Conservation (phyloP, 2,329 filamentous ascomycete species). For the Plenodomus biglobosus region DNA sequence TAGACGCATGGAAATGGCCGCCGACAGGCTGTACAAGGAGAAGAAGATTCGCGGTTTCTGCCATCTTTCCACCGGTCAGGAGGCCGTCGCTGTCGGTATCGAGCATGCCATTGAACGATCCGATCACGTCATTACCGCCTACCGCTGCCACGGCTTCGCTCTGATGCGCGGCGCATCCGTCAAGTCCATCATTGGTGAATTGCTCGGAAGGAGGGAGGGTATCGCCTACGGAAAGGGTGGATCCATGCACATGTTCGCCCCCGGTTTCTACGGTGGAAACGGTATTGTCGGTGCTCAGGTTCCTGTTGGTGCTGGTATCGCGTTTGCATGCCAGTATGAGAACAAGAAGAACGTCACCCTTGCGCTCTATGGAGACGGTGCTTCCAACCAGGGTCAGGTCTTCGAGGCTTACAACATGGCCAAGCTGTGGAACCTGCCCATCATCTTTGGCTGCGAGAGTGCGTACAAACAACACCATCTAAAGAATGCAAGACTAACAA, state of each 20-base stretch:
- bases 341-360: constrained; percentile 83
- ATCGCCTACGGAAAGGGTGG: constrained; percentile 99
- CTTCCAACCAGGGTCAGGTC: constrained; percentile 98
- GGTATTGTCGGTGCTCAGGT: constrained; percentile 99
- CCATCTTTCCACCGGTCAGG: constrained; percentile 95
- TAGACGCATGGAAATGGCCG: constrained; percentile 99
- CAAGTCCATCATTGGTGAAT: constrained; percentile 23
- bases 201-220: constrained; percentile 84
- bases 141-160: constrained; percentile 98
- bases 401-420: constrained; percentile 99
- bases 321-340: constrained; percentile 95
- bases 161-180: constrained; percentile 87
- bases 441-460: constrained; percentile 98
- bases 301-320: constrained; percentile 92
- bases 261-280: constrained; percentile 97
- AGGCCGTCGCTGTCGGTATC: constrained; percentile 95
- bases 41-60: constrained; percentile 99
- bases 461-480: constrained; percentile 48
- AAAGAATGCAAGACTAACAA: constrained; percentile 20
- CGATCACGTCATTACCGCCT: constrained; percentile 96
- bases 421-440: constrained; percentile 95
- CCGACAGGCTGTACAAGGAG: constrained; percentile 99
- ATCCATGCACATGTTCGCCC: constrained; percentile 99
- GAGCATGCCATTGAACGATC: constrained; percentile 90
- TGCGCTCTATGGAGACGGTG: constrained; percentile 95